Evolutionary conservation across 2,329 filamentous ascomycete species (phyloP), one percentile per base, ranked within the genome.

Genomic region (Aaosphaeria arxii): DNA sequence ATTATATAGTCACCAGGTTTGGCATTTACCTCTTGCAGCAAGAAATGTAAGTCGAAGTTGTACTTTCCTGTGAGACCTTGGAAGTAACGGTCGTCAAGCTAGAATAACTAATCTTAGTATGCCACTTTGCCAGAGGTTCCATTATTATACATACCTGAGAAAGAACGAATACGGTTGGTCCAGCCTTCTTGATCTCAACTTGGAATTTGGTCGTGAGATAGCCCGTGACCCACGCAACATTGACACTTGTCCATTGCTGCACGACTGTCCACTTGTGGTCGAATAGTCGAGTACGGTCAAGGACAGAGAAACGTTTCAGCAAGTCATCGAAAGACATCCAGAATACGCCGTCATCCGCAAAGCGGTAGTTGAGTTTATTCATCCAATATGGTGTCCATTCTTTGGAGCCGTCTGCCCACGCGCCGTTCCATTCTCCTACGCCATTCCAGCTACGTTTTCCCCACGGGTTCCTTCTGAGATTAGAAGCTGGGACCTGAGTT

Each of bases 351-450:
- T 91, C 87, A 55, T 89, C 85, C 31, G 86, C 87, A 58, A 91
- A 91, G 17, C 78, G 82, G 62, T 91, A 87, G 38, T 78, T 75
- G 1, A 92, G 76, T 55, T 86, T 83, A 45, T 83, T 70, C 67
- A 92, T 81, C 81, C 86, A 89, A 55, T 91, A 85, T 0, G 87
- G 77, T 1, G 86, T 92, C 89, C 89, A 95, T 68, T 92, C 85
- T 58, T 87, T 86, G 11, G 86, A 89, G 1, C 89, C 89, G 59
- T 94, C 89, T 29, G 81, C 83, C 88, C 88, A 94, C 1, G 87
- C 77, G 0, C 89, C 89, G 38, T 82, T 87, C 88, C 89, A 92
- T 68, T 91, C 89, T 9, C 66, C 65, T 46, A 62, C 58, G 11
- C 57, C 53, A 4, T 58, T 58, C 40, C 54, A 53, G 1, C 43